Percentiles rank a stretch among this genome's conserved stretches.
These are phyloP conservation scores for Lachnellula subtilissima DNA, from an alignment of 2,329 filamentous ascomycete species.

Conservation along the genomic window DNA sequence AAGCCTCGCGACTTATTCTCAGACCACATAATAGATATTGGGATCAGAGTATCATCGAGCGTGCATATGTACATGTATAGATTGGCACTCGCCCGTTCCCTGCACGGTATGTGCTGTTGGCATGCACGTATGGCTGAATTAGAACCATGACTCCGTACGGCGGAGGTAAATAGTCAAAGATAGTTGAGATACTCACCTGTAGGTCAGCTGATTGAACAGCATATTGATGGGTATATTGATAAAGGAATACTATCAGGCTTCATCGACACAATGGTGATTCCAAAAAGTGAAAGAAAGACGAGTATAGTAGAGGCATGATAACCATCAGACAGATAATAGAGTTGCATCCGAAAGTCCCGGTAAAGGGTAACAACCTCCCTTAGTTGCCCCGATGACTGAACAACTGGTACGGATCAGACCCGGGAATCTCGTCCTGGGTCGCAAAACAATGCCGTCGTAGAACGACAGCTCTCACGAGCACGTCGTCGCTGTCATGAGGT, in stretches of 20 bases:
- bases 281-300: neutral
- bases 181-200: neutral
- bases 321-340: neutral
- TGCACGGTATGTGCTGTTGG: neutral
- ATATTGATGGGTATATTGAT: neutral
- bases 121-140: neutral
- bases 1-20: neutral
- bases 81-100: neutral
- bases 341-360: neutral
- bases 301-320: neutral
- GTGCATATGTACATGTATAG: neutral
- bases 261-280: neutral
- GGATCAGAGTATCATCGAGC: neutral
- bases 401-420: neutral
- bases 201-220: neutral
- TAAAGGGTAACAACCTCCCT: neutral
- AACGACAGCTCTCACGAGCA: neutral
- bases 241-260: no score
- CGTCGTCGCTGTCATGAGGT: neutral
- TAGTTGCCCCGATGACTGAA: neutral
- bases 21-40: neutral
- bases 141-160: neutral
- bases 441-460: neutral
- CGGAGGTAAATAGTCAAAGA: neutral
- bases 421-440: neutral